phyloP scores from a whole-genome alignment of 345 rosid genomes.

The Heritiera fomes region DNA sequence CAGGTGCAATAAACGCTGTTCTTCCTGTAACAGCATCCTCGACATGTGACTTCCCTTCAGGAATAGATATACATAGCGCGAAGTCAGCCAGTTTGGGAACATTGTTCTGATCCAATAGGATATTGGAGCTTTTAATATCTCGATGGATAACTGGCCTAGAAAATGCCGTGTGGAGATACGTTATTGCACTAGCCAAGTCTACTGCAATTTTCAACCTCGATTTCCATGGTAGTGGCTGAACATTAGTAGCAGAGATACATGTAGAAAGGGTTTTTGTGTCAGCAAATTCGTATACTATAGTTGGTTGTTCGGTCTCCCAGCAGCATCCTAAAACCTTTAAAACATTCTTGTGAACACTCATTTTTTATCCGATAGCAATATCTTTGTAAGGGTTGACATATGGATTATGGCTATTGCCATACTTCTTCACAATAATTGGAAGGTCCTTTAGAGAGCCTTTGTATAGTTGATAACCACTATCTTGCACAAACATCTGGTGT shows the following conservation, averaged over 20 bases:
- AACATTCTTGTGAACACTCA: constrained; percentile 23
- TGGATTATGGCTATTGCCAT: no score
- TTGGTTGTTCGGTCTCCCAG: constrained; percentile 20
- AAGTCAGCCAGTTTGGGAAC: no score
- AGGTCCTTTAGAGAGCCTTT: constrained; percentile 17
- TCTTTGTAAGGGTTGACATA: background rate
- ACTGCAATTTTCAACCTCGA: constrained; percentile 26
- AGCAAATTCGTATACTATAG: constrained; percentile 20
- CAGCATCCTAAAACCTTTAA: constrained; percentile 32
- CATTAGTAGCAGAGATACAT: background rate
- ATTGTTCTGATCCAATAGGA: no score
- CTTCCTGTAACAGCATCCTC: no score
- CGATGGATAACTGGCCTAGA: background rate
- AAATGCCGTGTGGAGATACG: constrained; percentile 27
- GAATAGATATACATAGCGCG: no score
- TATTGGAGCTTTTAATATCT: no score
- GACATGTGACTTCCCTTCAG: no score
- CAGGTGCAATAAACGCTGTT: no score
- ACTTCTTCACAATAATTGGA: constrained; percentile 19
- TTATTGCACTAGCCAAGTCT: constrained; percentile 18
- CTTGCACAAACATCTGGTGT: background rate
- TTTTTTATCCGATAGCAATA: constrained; percentile 9
- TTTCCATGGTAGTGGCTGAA: constrained; percentile 23
- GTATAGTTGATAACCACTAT: background rate
- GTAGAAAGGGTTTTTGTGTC: constrained; percentile 17